Conservation (phyloP, 305 asterid genomes). For the Andrographis paniculata region DNA sequence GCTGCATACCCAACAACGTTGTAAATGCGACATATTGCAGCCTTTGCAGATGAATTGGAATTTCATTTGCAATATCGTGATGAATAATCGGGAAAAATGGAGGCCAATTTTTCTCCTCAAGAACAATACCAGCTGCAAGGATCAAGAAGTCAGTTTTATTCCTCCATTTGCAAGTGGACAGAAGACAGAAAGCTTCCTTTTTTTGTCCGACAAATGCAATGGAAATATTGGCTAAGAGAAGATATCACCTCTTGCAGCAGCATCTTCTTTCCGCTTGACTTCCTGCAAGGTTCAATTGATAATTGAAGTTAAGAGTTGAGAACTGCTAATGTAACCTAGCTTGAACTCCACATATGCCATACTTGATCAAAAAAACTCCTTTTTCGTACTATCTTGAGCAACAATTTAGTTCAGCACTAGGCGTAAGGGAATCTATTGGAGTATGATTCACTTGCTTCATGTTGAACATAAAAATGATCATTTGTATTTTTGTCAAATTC, state of each 20-base stretch:
- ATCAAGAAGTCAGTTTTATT: conserved; percentile 6
- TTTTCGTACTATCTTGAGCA: no score
- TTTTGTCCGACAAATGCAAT: neutral
- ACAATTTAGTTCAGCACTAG: neutral
- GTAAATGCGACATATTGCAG: conserved; percentile 95
- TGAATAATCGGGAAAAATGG: conserved; percentile 95
- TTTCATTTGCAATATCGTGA: conserved; percentile 91
- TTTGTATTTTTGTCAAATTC: no score
- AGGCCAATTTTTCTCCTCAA: conserved; percentile 99
- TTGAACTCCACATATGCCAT: neutral
- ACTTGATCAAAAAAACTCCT: neutral
- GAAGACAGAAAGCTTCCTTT: neutral
- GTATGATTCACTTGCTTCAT: no score
- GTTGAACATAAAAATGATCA: neutral
- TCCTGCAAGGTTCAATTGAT: conserved; percentile 36
- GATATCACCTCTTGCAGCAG: conserved; percentile 78
- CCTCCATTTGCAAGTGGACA: neutral
- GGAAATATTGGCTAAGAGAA: conserved; percentile 2
- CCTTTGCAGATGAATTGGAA: conserved; percentile 93
- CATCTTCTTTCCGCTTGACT: conserved; percentile 85
- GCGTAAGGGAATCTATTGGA: no score
- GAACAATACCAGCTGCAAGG: conserved; percentile 92
- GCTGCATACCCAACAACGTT: conserved; percentile 73
- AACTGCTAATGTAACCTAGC: neutral
- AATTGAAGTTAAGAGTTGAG: neutral